phyloP scores from a whole-genome alignment of 768 basidiomycete species.

The Auricularia sp. region DNA sequence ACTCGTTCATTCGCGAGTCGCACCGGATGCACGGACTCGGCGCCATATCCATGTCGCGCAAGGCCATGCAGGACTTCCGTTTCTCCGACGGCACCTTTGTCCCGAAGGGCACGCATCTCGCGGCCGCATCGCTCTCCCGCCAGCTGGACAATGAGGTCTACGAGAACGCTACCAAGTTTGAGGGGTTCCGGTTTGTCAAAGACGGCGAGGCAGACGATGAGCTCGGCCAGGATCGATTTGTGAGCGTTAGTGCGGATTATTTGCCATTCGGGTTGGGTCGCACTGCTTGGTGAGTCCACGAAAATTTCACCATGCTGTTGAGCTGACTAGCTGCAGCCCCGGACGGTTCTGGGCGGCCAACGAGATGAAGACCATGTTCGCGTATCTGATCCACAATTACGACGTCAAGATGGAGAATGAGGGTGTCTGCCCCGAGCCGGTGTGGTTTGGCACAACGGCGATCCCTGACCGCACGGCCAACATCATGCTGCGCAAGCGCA shows the following conservation, averaged over 20 bases:
- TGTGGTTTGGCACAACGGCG: slow-evolving; percentile 16
- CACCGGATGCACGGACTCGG: slow-evolving; percentile 16
- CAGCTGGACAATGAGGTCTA: slow-evolving; percentile 5
- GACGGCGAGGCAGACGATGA: slow-evolving; percentile 21
- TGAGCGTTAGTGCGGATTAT: slow-evolving; percentile 23
- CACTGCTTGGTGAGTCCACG: slow-evolving; percentile 20
- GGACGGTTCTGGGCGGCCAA: slow-evolving; percentile 37
- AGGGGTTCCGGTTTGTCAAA: slow-evolving; percentile 3
- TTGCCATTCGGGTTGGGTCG: slow-evolving; percentile 28
- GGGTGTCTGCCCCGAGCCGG: slow-evolving; percentile 24
- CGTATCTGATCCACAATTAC: slow-evolving; percentile 29
- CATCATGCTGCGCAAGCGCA: slow-evolving; percentile 9
- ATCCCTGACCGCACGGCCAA: slow-evolving; percentile 22
- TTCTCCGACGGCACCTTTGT: slow-evolving; percentile 25
- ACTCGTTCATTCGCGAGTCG: slow-evolving; percentile 26
- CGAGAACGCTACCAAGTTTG: slow-evolving; percentile 1
- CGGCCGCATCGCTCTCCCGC: slow-evolving; percentile 1
- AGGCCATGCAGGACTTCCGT: slow-evolving; percentile 21
- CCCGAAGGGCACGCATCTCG: slow-evolving; percentile 16
- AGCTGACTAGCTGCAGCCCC: slow-evolving; percentile 7
- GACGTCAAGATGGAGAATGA: slow-evolving; percentile 27
- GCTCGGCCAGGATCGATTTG: slow-evolving; percentile 23
- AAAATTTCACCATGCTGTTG: neutral
- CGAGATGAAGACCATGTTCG: slow-evolving; percentile 35
- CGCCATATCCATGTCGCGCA: slow-evolving; percentile 19